These are phyloP conservation scores for Tylopilus subfusipes DNA, from an alignment of 768 basidiomycete species.

Conservation along the genomic window DNA sequence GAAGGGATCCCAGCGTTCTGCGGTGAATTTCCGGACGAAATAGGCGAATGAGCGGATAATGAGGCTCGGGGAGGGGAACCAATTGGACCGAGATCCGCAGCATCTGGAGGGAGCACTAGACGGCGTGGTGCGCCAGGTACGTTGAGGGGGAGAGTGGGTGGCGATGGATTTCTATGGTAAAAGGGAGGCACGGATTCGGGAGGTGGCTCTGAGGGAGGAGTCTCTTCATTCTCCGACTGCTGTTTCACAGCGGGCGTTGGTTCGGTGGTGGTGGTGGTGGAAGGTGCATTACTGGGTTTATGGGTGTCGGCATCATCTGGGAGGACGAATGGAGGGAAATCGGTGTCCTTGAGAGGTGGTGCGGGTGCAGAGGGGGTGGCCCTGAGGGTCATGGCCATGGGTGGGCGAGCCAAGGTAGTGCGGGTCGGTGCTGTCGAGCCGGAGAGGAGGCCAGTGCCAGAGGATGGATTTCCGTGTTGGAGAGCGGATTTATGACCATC, in stretches of 20 bases:
- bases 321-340: constrained; percentile 65
- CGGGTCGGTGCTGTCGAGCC: constrained; percentile 73
- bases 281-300: not conserved
- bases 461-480: constrained; percentile 11
- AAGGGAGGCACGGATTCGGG: constrained; percentile 10
- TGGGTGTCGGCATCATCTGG: constrained; percentile 51
- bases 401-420: constrained; percentile 46
- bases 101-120: constrained; percentile 33
- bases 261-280: constrained; percentile 6
- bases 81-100: constrained; percentile 74
- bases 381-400: constrained; percentile 66
- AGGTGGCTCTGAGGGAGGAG: constrained; percentile 1
- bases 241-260: not conserved
- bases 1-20: constrained; percentile 50
- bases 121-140: constrained; percentile 48
- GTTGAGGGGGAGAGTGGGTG: constrained; percentile 53
- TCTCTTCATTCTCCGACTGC: constrained; percentile 14
- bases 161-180: constrained; percentile 35
- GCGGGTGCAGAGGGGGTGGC: constrained; percentile 77
- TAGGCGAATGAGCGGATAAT: constrained; percentile 52
- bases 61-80: constrained; percentile 68
- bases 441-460: constrained; percentile 28
- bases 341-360: constrained; percentile 70
- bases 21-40: constrained; percentile 32
- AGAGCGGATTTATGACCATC: constrained; percentile 29